Evolutionary conservation across 179 eudicot species (phyloP).

Genomic region (Gypsophila paniculata): DNA sequence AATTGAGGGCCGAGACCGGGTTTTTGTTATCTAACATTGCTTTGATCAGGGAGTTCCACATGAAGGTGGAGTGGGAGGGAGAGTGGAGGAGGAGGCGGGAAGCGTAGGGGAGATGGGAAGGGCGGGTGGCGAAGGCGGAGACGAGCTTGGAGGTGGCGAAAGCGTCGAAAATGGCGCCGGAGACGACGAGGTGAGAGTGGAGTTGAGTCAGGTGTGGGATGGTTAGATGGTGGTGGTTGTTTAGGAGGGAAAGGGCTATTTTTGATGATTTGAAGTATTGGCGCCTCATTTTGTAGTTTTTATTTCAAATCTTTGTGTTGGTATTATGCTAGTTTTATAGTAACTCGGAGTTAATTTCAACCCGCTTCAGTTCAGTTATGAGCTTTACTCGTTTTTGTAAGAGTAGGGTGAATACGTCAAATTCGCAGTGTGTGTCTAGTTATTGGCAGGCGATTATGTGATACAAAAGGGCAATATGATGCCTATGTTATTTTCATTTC

Average conservation of each 20-base stretch:
- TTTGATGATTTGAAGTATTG: conserved; percentile 42
- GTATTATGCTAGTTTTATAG: no score
- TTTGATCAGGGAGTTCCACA: conserved; percentile 47
- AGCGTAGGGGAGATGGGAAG: conserved; percentile 26
- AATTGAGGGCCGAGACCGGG: conserved; percentile 27
- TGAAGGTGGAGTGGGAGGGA: conserved; percentile 32
- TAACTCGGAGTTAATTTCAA: no score
- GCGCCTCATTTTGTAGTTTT: conserved; percentile 21
- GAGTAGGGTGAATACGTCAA: no score
- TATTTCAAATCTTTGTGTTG: no score
- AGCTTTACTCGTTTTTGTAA: no score
- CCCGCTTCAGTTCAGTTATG: no score
- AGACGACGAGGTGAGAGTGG: conserved; percentile 35
- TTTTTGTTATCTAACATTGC: conserved; percentile 17
- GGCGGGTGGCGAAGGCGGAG: conserved; percentile 27
- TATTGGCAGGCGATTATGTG: no score
- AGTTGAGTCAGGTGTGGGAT: conserved; percentile 41
- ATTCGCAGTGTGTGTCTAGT: no score
- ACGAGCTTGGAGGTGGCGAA: conserved; percentile 39
- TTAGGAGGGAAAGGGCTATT: conserved; percentile 38
- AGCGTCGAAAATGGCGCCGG: conserved; percentile 39
- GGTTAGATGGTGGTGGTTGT: conserved; percentile 41
- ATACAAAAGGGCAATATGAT: no score
- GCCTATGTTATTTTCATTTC: no score
- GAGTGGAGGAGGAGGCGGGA: conserved; percentile 27